phyloP scores from a whole-genome alignment of 768 basidiomycete genomes.

The Strobilomyces confusus region DNA sequence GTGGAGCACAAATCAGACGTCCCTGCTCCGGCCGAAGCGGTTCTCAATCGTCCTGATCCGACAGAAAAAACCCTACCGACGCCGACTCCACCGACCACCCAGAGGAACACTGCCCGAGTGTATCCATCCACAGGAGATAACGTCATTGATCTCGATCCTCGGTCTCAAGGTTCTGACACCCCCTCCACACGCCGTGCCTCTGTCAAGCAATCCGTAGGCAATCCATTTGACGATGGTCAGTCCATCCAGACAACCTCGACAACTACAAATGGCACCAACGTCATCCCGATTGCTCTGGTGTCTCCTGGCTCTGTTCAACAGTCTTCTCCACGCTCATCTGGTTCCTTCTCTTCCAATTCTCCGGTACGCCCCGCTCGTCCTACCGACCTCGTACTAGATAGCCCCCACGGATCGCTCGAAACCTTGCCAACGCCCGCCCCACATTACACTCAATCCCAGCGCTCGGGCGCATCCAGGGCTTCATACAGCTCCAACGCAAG shows the following conservation, averaged over 20 bases:
- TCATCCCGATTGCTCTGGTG: conserved; percentile 82
- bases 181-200: conserved; percentile 15
- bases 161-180: conserved; percentile 35
- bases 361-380: conserved; percentile 56
- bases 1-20: conserved; percentile 51
- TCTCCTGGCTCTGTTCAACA: conserved; percentile 46
- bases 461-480: conserved; percentile 54
- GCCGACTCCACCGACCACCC: conserved; percentile 8
- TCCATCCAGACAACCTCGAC: conserved; percentile 76
- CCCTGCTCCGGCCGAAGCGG: conserved; percentile 71
- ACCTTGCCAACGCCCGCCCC: conserved; percentile 37
- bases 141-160: conserved; percentile 60
- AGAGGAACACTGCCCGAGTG: conserved; percentile 41
- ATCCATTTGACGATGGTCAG: conserved; percentile 74
- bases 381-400: conserved; percentile 57
- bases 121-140: conserved; percentile 43
- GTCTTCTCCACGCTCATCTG: conserved; percentile 34
- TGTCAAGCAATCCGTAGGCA: conserved; percentile 32
- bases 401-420: conserved; percentile 58
- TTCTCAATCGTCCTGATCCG: conserved; percentile 81
- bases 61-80: conserved; percentile 48
- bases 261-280: conserved; percentile 77
- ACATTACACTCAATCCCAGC: conserved; percentile 43
- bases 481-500: conserved; percentile 76
- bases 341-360: conserved; percentile 26